Evolutionary conservation across 1,139 yeast species (phyloP), one percentile per base, ranked within the genome.

Genomic region (Spencermartinsiella ligniputridi): DNA sequence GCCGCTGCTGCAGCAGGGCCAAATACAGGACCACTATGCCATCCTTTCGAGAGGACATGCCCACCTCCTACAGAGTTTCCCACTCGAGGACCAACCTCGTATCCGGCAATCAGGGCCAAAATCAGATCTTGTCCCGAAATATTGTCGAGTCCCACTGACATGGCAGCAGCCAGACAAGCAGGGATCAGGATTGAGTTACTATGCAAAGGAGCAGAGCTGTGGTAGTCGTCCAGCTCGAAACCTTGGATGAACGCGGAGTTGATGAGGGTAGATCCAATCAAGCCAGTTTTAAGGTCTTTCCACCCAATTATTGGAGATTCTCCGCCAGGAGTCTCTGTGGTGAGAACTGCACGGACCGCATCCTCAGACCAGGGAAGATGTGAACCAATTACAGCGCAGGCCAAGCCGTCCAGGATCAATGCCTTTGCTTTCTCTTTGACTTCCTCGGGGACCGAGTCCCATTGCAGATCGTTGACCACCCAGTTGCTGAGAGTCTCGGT

Each of bases 331-430:
- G 32, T 18, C 21, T 46, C 49, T 16, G 44, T 35, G n/a, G 35
- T 38, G 9, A 20, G 34, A 6, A 46, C 44, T 5, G 49, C 49
- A 8, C 40, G 27, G 11, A 46, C 45, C 15, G 49, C 49, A 16
- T 42, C 44, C 25, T 44, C 49, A 6, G 49, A 37, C 49, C 49
- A 46, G n/a, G 49, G 49, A 5, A 46, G 37, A 25, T 44, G 49
- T 15, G 49, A 37, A 5, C 42, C 48, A 11, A 46, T 45, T 6
- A 46, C 24, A 6, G 41, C 45, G 39, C 49, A 46, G 13, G 48
- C 33, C 9, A 46, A 32, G 8, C 49, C 49, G 30, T 46, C 49
- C 5, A 46, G 41, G 21, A 44, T 38, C 21, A 46, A 19, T 22
- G 37, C 37, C 22, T 35, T 38, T 5, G 49, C 47, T 8, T 48